Conservation (phyloP, 1,139 yeast genomes). For the Yamadazyma sp. region DNA sequence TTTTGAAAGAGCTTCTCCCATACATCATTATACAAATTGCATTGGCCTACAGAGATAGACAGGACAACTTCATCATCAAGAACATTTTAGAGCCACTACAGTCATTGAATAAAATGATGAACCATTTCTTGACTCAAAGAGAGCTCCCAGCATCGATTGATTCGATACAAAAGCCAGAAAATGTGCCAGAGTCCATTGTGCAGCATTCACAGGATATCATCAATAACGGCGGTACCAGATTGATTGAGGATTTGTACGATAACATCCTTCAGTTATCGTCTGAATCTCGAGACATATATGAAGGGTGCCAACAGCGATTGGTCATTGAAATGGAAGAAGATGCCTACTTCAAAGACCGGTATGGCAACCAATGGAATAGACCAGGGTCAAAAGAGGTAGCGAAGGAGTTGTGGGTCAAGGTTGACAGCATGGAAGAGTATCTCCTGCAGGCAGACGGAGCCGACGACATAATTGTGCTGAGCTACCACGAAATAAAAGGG, state of each 20-base stretch:
- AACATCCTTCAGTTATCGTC: slow-evolving; percentile 46
- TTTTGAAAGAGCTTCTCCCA: slow-evolving; percentile 66
- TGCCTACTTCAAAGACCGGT: slow-evolving; percentile 47
- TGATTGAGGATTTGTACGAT: slow-evolving; percentile 41
- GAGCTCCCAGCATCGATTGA: slow-evolving; percentile 66
- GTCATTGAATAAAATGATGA: slow-evolving; percentile 48
- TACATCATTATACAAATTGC: slow-evolving; percentile 64
- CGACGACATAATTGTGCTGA: slow-evolving; percentile 51
- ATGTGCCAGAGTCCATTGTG: slow-evolving; percentile 57
- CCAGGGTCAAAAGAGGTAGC: slow-evolving; percentile 39
- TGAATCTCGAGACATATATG: slow-evolving; percentile 37
- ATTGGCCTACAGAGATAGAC: slow-evolving; percentile 68
- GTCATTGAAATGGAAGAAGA: slow-evolving; percentile 59
- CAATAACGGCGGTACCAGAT: slow-evolving; percentile 52
- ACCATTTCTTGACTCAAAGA: slow-evolving; percentile 42
- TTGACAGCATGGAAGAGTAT: slow-evolving; percentile 48
- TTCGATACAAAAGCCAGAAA: slow-evolving; percentile 61
- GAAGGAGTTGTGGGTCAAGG: slow-evolving; percentile 33
- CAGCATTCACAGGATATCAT: slow-evolving; percentile 56
- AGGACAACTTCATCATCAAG: slow-evolving; percentile 53
- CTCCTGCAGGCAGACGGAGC: slow-evolving; percentile 61
- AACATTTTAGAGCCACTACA: slow-evolving; percentile 54
- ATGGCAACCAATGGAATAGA: slow-evolving; percentile 57
- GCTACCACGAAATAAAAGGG: slow-evolving; percentile 44
- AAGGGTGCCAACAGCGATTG: slow-evolving; percentile 49